These are phyloP conservation scores for Syzygium grande DNA, from an alignment of 345 rosid genomes.

Conservation along the genomic window DNA sequence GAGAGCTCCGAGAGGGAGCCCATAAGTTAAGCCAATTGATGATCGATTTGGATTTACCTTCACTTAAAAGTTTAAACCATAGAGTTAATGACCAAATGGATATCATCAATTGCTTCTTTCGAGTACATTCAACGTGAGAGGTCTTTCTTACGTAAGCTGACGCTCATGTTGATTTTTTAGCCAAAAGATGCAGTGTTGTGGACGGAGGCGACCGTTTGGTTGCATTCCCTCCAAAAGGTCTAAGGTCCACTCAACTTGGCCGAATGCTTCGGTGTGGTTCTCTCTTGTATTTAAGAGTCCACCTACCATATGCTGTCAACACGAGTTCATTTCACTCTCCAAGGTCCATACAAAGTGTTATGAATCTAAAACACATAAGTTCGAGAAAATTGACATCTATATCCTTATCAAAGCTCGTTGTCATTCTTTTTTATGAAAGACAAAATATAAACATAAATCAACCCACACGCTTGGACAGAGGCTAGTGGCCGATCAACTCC, in stretches of 20 bases:
- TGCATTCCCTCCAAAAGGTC: not conserved
- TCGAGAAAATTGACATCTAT: not conserved
- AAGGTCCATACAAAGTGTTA: not conserved
- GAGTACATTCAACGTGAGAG: not conserved
- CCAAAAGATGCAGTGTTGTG: fast-evolving
- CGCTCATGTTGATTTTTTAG: not conserved
- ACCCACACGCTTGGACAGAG: not conserved
- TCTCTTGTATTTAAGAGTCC: not conserved
- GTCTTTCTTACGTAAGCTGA: not conserved
- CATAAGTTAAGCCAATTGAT: fast-evolving
- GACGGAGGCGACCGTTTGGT: fast-evolving
- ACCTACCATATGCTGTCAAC: not conserved
- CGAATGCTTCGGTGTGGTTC: not conserved
- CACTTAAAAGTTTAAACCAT: not conserved
- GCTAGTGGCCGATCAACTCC: no score
- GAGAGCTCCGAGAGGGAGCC: not conserved
- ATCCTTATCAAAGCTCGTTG: not conserved
- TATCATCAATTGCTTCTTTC: not conserved
- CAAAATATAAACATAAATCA: not conserved
- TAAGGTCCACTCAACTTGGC: not conserved
- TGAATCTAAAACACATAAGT: not conserved
- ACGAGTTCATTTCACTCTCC: not conserved
- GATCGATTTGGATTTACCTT: not conserved
- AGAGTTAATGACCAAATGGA: fast-evolving
- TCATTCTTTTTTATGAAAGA: not conserved